Evolutionary conservation across 495 filamentous ascomycete species (phyloP), one percentile per base, ranked within the genome.

Genomic region (Glarea lozoyensis): DNA sequence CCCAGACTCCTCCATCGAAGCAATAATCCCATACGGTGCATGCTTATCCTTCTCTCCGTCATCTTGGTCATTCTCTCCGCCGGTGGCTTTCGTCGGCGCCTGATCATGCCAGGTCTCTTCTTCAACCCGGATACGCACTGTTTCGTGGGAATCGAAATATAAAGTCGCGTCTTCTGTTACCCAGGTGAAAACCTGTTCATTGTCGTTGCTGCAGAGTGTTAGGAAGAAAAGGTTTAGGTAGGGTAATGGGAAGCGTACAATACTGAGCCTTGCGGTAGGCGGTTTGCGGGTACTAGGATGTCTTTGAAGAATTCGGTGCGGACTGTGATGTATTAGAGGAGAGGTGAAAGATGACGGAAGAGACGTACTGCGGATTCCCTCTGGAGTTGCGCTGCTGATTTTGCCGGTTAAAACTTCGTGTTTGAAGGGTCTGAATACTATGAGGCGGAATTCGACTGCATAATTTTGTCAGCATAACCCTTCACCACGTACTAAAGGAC

Each of bases 371-470:
- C 78, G 74, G 41, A 98, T 88, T 22, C 89, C 92, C 10, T 76
- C 64, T 12, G 72, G 62, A 3, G 73, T 77, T n/a, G 79, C 75
- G 37, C 75, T 75, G 29, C 72, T 75, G 49, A 96, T 96, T 46
- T 76, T 81, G 3, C 85, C 92, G 7, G 82, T 65, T 46, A 97
- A 66, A 36, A 93, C 85, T 59, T 98, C 93, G 16, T 83, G 81
- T 58, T 93, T 87, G 66, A 94, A 96, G 0, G 92, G 92, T 20
- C 92, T 76, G 60, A 97, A 97, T 7, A 96, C 86, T n/a, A 94
- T 69, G 52, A 97, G 64, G 17, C 85, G 81, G 61, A 95, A 98
- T 58, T 90, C 84, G 19, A 94, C 90, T 94, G 45, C 35, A 13
- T 27, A 4, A 7, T 10, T 12, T 22, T 2, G 11, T 6, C 16